Base-by-base conservation (phyloP, 208 protist species). In the Acanthamoeba castellanii region DNA sequence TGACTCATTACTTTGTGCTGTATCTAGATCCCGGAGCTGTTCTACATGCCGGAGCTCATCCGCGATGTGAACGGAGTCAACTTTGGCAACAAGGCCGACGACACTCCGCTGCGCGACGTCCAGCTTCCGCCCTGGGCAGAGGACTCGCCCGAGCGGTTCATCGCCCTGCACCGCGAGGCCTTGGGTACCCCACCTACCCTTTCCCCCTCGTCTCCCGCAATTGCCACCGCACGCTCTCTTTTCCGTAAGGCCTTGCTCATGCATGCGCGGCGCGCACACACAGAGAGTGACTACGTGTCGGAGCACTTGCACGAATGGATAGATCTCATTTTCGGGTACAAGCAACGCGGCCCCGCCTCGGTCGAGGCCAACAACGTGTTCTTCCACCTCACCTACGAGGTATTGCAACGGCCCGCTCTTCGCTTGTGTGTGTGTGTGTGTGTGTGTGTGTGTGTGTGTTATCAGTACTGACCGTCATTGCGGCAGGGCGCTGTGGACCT, bases 241-340 rank as follows among this genome's bases (percentile, higher is more conserved):
- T 55, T 55, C 0, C 5, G 16, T 2, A 3, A 3, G 37, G 37
- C 37, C 3, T 37, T 37, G 37, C 37, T 50, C 22, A 20, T 30
- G 66, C 66, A 6, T 16, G n/a, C 9, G 47, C 20, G 18, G n/a
- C 25, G 50, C 11, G 50, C 22, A 14, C n/a, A 1, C 16, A 72
- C 99, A 30, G 98, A 99, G 95, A 98, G 97, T 84, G 98, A 99
- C 50, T 95, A 96, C 76, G 99, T 99, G 20, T 98, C 97, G 32
- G 87, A 81, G n/a, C 96, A 98, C 81, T 93, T 99, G 61, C 97
- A 99, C 95, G 94, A 98, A 61, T 99, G 99, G 99, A 98, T 99
- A 92, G 99, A 99, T 95, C 97, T 99, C 55, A 99, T 99, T 55
- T 99, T 99, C 95, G 99, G 99, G 37, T 98, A 97, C 95, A 98